A percentile compares a stretch with the other conserved stretches of the same genome.
Conservation (phyloP, 2,329 filamentous ascomycete genomes). For the Aquanectria penicillioides region DNA sequence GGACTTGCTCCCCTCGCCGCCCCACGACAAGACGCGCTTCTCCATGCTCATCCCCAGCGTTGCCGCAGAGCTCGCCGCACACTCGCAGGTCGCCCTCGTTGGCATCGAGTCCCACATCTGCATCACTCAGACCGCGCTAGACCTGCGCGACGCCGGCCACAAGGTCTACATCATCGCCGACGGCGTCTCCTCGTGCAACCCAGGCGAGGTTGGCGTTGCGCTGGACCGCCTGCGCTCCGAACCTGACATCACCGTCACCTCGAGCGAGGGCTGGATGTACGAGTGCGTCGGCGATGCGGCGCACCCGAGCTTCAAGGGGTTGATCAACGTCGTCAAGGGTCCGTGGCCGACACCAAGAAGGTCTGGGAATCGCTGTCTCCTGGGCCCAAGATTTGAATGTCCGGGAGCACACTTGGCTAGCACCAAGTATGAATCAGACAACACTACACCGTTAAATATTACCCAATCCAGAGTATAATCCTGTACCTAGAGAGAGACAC, state of each 20-base stretch:
- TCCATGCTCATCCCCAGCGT: conserved; percentile 85
- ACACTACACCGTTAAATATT: too few relatives aligned
- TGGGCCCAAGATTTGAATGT: conserved; percentile 63
- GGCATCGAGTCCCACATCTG: conserved; percentile 96
- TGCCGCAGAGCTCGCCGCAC: conserved; percentile 47
- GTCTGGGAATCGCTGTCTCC: conserved; percentile 70
- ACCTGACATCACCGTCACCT: conserved; percentile 79
- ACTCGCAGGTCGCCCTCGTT: conserved; percentile 76
- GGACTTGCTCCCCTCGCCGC: conserved; percentile 60
- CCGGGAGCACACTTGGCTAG: neutral
- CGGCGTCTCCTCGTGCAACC: conserved; percentile 88
- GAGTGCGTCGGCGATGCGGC: conserved; percentile 87
- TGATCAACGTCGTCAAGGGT: conserved; percentile 85
- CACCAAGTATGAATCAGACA: too few relatives aligned
- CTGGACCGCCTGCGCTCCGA: conserved; percentile 78
- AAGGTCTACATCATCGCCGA: conserved; percentile 89
- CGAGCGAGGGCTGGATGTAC: conserved; percentile 89
- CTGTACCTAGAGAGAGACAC: too few relatives aligned
- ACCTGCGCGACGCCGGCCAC: conserved; percentile 79
- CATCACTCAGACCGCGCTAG: conserved; percentile 90
- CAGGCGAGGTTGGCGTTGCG: conserved; percentile 82
- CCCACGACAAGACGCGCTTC: conserved; percentile 89
- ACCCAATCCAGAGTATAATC: too few relatives aligned
- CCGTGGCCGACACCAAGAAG: conserved; percentile 73
- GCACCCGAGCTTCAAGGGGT: conserved; percentile 75